A percentile compares a stretch with the other conserved stretches of the same genome.
These are phyloP conservation scores for Trypanosomatidae sp. DNA, from an alignment of 208 protist genomes.

Conservation along the genomic window DNA sequence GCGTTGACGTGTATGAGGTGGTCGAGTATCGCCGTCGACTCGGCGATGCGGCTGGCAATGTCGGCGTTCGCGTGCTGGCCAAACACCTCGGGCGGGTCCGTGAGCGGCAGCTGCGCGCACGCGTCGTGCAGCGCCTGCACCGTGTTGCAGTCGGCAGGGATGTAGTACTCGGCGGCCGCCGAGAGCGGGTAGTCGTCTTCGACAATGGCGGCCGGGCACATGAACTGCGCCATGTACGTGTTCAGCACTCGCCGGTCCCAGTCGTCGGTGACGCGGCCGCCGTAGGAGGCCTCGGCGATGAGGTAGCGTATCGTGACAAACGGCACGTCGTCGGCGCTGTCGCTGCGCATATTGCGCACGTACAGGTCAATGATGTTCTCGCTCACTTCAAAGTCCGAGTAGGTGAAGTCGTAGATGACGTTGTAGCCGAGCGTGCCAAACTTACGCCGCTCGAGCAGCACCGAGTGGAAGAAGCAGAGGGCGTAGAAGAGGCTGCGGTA, in stretches of 20 bases:
- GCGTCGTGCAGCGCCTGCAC: slow-evolving; percentile 89
- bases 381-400: slow-evolving; percentile 95
- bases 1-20: slow-evolving; percentile 88
- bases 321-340: slow-evolving; percentile 80
- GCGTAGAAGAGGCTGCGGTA: slow-evolving; percentile 96
- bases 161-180: slow-evolving; percentile 75
- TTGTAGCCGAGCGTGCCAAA: slow-evolving; percentile 98
- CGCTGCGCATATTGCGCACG: slow-evolving; percentile 59
- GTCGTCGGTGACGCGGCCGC: slow-evolving; percentile 97
- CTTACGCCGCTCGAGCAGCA: slow-evolving; percentile 97
- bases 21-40: slow-evolving; percentile 88
- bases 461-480: slow-evolving; percentile 96
- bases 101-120: slow-evolving; percentile 86
- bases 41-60: slow-evolving; percentile 93
- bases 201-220: slow-evolving; percentile 70
- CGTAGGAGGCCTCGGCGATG: slow-evolving; percentile 97
- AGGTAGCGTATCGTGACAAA: slow-evolving; percentile 97
- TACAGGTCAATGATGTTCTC: slow-evolving; percentile 90
- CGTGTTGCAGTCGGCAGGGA: slow-evolving; percentile 81
- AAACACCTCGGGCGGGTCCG: slow-evolving; percentile 95
- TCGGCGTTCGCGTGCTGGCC: slow-evolving; percentile 98
- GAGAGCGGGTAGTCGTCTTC: slow-evolving; percentile 83
- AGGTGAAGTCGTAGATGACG: slow-evolving; percentile 98
- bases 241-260: slow-evolving; percentile 95
- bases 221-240: slow-evolving; percentile 95